Evolutionary conservation across 768 basidiomycete species (phyloP).

Genomic region (Boletus sensibilis): DNA sequence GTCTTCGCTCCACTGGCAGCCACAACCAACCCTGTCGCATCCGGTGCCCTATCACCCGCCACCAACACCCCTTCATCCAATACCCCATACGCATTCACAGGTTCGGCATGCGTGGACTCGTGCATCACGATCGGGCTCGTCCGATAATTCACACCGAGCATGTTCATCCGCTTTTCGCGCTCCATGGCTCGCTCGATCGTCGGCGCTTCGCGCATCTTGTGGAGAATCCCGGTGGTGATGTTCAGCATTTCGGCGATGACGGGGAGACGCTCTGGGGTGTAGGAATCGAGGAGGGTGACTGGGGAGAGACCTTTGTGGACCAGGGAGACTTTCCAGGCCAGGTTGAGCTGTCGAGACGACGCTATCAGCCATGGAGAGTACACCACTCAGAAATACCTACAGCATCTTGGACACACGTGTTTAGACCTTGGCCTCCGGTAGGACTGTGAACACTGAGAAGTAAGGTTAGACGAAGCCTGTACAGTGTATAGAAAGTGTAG

Average conservation of each 20-base stretch:
- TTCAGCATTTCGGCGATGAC: slow-evolving; percentile 47
- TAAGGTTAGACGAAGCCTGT: neutral
- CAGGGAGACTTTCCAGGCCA: slow-evolving; percentile 46
- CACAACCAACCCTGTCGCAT: slow-evolving; percentile 36
- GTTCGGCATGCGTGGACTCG: slow-evolving; percentile 27
- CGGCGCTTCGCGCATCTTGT: neutral
- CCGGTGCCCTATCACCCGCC: slow-evolving; percentile 47
- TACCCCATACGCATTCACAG: slow-evolving; percentile 11
- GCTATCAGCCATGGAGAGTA: neutral
- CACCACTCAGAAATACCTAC: slow-evolving; percentile 26
- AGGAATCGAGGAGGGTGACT: slow-evolving; percentile 39
- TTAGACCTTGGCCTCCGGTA: slow-evolving; percentile 35
- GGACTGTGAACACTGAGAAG: slow-evolving; percentile 23
- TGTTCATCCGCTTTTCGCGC: slow-evolving; percentile 12
- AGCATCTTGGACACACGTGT: slow-evolving; percentile 39
- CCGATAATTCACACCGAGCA: slow-evolving; percentile 38
- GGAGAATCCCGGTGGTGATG: slow-evolving; percentile 32
- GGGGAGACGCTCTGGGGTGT: slow-evolving; percentile 44
- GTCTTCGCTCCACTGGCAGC: neutral
- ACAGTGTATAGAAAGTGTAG: neutral
- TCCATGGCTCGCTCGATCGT: neutral
- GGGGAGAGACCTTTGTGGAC: slow-evolving; percentile 39
- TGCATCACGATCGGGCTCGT: slow-evolving; percentile 38
- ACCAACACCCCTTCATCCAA: slow-evolving; percentile 28
- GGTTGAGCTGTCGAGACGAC: slow-evolving; percentile 34